Evolutionary conservation across 768 basidiomycete genomes (phyloP).

Genomic region (Hydnum rufescens): DNA sequence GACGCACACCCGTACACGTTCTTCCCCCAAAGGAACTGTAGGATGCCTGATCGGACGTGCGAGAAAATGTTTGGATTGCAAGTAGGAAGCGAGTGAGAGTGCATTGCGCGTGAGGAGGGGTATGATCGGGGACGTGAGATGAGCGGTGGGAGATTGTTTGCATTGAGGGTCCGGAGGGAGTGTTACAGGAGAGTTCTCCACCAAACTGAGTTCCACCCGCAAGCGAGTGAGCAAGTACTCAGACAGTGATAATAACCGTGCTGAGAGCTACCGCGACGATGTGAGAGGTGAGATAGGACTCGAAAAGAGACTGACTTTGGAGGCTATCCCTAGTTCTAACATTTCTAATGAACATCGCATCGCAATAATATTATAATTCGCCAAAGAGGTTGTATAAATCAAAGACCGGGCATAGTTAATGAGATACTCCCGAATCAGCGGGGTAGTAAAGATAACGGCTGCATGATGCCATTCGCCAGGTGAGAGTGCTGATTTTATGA

Average conservation of each 20-base stretch:
- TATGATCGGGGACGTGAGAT: background rate
- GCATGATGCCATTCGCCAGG: background rate
- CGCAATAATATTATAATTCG: constrained; percentile 55
- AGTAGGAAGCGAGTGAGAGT: too few relatives aligned
- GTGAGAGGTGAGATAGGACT: background rate
- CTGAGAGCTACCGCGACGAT: background rate
- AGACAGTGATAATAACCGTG: background rate
- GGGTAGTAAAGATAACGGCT: constrained; percentile 63
- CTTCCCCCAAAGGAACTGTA: constrained; percentile 71
- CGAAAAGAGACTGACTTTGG: constrained; percentile 25
- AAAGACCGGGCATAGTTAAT: constrained; percentile 83
- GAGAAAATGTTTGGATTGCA: too few relatives aligned
- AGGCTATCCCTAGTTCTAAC: constrained; percentile 44
- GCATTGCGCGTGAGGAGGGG: background rate
- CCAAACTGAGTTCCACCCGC: background rate
- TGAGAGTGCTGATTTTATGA: background rate
- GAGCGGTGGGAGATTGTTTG: background rate
- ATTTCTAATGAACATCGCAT: constrained; percentile 64
- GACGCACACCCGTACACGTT: constrained; percentile 75
- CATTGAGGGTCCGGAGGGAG: background rate
- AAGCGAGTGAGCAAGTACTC: background rate
- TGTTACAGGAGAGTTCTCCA: background rate
- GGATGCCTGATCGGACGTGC: constrained; percentile 60
- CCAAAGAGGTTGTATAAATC: constrained; percentile 79
- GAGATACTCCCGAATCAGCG: constrained; percentile 60